phyloP scores from a whole-genome alignment of 1,139 yeast genomes.

The Magnusiomyces clavatus region DNA sequence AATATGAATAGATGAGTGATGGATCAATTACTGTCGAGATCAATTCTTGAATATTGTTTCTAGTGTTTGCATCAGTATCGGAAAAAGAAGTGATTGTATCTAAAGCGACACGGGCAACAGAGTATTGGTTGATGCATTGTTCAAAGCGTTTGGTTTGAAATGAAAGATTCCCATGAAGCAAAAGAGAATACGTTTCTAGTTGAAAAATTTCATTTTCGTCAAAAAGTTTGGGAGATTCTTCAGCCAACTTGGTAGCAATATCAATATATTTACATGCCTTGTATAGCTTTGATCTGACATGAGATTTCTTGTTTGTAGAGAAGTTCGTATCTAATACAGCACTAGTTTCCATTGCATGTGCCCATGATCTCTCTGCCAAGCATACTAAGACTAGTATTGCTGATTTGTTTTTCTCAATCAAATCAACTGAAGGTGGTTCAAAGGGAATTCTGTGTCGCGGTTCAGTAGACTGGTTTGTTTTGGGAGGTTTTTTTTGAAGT shows the following conservation, averaged over 20 bases:
- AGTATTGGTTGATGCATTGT: constrained; percentile 43
- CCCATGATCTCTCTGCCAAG: constrained; percentile 60
- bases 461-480: constrained; percentile 26
- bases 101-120: constrained; percentile 56
- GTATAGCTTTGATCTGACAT: constrained; percentile 60
- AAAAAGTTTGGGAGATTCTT: neutral
- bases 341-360: constrained; percentile 60
- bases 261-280: constrained; percentile 36
- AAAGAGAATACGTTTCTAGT: constrained; percentile 49
- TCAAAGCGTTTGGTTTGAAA: constrained; percentile 55
- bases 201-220: constrained; percentile 35
- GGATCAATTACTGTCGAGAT: constrained; percentile 62
- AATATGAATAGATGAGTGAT: constrained; percentile 50
- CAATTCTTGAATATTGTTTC: constrained; percentile 47
- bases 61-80: constrained; percentile 17
- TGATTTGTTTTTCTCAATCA: constrained; percentile 40
- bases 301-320: constrained; percentile 37
- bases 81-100: constrained; percentile 23
- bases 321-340: constrained; percentile 49
- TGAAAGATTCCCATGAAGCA: constrained; percentile 53
- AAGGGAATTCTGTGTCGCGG: constrained; percentile 30
- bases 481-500: constrained; percentile 45
- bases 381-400: constrained; percentile 46
- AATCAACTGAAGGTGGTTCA: constrained; percentile 29
- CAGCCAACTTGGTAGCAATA: neutral